Percentiles rank a stretch among this genome's conserved stretches.
Evolutionary conservation across 768 basidiomycete species (phyloP).

Genomic region (Exsudoporus frostii): DNA sequence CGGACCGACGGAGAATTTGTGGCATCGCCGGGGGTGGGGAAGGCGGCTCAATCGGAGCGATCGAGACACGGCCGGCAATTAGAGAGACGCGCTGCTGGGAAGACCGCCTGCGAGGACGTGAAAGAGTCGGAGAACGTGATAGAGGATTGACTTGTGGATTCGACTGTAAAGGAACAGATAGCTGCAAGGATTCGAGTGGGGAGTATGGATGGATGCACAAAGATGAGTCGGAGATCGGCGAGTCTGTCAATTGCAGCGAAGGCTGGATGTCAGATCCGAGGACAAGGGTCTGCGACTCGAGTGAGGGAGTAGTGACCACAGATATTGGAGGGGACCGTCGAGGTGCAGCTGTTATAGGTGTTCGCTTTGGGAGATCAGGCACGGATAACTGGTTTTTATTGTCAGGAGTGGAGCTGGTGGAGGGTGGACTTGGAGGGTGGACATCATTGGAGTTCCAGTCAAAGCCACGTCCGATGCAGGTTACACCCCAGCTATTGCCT

Average conservation of each 20-base stretch:
- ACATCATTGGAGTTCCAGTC: constrained; percentile 58
- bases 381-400: constrained; percentile 5
- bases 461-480: constrained; percentile 79
- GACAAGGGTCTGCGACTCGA: constrained; percentile 24
- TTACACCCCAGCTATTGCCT: constrained; percentile 81
- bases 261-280: constrained; percentile 29
- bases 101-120: constrained; percentile 70
- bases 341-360: constrained; percentile 7
- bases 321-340: constrained; percentile 15
- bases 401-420: constrained; percentile 6
- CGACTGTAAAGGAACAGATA: constrained; percentile 21
- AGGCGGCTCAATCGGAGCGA: constrained; percentile 72
- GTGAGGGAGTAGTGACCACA: constrained; percentile 18
- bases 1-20: constrained; percentile 60
- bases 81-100: constrained; percentile 84
- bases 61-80: constrained; percentile 76
- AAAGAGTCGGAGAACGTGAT: constrained; percentile 51
- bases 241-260: constrained; percentile 29
- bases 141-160: constrained; percentile 24
- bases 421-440: constrained; percentile 13
- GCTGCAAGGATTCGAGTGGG: constrained; percentile 18
- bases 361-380: constrained; percentile 12
- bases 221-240: constrained; percentile 29
- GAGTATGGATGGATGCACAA: constrained; percentile 36
- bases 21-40: constrained; percentile 59